Evolutionary conservation across 169 alveolate genomes (phyloP).

Genomic region (Plasmodium inui): DNA sequence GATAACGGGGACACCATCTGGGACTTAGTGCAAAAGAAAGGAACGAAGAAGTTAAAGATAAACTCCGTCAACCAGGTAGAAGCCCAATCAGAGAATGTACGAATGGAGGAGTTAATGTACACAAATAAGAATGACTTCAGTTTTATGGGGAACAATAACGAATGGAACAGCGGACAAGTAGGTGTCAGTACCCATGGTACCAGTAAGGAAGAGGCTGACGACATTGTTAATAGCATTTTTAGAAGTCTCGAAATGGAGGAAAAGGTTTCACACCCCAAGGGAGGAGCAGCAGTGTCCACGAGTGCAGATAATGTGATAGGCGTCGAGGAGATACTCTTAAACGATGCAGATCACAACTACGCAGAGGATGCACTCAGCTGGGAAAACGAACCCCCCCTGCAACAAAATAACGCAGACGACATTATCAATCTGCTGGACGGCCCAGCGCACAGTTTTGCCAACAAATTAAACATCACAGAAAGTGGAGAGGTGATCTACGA

Average conservation of each 20-base stretch:
- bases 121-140: constrained; percentile 1
- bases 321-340: not conserved
- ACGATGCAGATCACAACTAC: not conserved
- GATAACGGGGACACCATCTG: constrained; percentile 1
- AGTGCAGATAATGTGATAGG: not conserved
- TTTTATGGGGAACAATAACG: not conserved
- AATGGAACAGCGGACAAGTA: not conserved
- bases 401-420: constrained; percentile 26
- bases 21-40: not conserved
- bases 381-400: not conserved
- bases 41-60: not conserved
- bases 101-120: not conserved
- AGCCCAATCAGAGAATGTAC: not conserved
- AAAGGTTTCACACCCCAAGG: not conserved
- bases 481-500: constrained; percentile 52
- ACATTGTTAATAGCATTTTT: constrained; percentile 16
- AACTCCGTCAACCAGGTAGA: not conserved
- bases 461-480: constrained; percentile 55
- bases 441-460: not conserved
- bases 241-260: constrained; percentile 6
- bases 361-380: not conserved
- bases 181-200: not conserved
- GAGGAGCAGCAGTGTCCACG: not conserved
- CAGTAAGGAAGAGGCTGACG: constrained; percentile 6
- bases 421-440: constrained; percentile 14